Conservation (phyloP, 495 filamentous ascomycete species). For the Aspergillus indologenus region DNA sequence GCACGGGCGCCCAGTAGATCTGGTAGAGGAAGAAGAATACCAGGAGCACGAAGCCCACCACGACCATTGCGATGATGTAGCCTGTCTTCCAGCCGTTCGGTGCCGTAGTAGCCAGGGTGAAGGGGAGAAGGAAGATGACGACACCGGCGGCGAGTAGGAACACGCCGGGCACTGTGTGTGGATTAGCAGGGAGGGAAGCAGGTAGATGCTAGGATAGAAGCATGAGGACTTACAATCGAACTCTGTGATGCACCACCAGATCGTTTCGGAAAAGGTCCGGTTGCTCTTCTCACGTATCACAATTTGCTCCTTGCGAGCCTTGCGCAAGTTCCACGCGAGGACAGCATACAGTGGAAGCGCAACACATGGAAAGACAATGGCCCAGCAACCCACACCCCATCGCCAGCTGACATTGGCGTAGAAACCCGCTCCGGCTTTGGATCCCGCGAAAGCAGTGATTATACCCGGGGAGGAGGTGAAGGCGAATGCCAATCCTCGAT, state of each 20-base stretch:
- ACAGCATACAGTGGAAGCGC: slow-evolving; percentile 46
- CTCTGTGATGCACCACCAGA: slow-evolving; percentile 53
- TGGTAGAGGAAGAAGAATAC: slow-evolving; percentile 57
- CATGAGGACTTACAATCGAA: slow-evolving; percentile 47
- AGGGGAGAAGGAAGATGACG: slow-evolving; percentile 58
- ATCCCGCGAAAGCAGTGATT: slow-evolving; percentile 42
- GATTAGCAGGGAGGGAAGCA: no score
- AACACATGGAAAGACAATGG: slow-evolving; percentile 55
- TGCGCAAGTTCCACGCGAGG: slow-evolving; percentile 50
- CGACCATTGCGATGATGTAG: slow-evolving; percentile 54
- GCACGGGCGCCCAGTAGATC: slow-evolving; percentile 47
- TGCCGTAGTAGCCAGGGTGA: slow-evolving; percentile 49
- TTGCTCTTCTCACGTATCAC: slow-evolving; percentile 26
- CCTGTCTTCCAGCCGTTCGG: slow-evolving; percentile 46
- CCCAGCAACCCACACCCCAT: slow-evolving; percentile 59
- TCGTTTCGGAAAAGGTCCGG: slow-evolving; percentile 31
- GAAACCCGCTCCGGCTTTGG: slow-evolving; percentile 30
- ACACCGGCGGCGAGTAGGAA: slow-evolving; percentile 55
- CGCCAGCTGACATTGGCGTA: slow-evolving; percentile 52
- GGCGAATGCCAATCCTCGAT: slow-evolving; percentile 58
- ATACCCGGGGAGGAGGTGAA: slow-evolving; percentile 53
- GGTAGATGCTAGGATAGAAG: background rate
- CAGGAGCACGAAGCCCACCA: slow-evolving; percentile 54
- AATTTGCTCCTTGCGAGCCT: slow-evolving; percentile 43
- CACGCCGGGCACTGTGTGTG: slow-evolving; percentile 45